Evolutionary conservation across 805 yeast genomes (phyloP).

Genomic region (Starmerella kuoi): DNA sequence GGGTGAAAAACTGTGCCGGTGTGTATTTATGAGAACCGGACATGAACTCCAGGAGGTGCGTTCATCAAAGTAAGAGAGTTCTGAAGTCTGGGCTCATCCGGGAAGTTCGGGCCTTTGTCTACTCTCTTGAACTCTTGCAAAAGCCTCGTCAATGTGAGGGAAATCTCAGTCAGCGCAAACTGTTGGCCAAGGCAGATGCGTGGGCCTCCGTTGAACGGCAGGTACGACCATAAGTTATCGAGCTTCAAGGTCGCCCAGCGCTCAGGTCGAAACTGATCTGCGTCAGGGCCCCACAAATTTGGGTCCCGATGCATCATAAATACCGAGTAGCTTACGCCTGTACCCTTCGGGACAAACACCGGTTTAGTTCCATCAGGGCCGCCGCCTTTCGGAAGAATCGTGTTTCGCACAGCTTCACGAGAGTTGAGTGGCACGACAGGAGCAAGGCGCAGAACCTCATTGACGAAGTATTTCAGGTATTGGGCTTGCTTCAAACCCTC

Average conservation of each 20-base stretch:
- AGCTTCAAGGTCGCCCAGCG: conserved; percentile 32
- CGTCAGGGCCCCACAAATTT: conserved; percentile 34
- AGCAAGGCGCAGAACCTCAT: conserved; percentile 36
- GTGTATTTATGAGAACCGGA: conserved; percentile 1
- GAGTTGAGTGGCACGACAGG: conserved; percentile 38
- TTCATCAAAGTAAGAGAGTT: background rate
- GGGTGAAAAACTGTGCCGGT: too few species aligned
- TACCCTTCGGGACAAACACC: conserved; percentile 33
- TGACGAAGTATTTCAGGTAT: conserved; percentile 34
- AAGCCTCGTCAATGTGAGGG: conserved; percentile 33
- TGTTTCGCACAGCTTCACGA: conserved; percentile 33
- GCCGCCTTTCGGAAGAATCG: conserved; percentile 39
- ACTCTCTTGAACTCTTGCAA: conserved; percentile 25
- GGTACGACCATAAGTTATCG: conserved; percentile 34
- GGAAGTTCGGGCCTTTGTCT: conserved; percentile 9
- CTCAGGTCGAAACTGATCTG: conserved; percentile 34
- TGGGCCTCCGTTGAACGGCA: conserved; percentile 41
- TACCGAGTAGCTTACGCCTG: conserved; percentile 29
- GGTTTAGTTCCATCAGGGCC: conserved; percentile 31
- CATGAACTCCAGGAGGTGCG: conserved; percentile 1
- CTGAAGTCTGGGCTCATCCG: background rate
- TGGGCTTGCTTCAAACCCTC: conserved; percentile 35
- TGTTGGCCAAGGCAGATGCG: conserved; percentile 41
- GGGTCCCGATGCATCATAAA: conserved; percentile 33
- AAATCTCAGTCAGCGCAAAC: conserved; percentile 38